Evolutionary conservation across 2,329 filamentous ascomycete genomes (phyloP).

Genomic region (Paraphoma sp.): DNA sequence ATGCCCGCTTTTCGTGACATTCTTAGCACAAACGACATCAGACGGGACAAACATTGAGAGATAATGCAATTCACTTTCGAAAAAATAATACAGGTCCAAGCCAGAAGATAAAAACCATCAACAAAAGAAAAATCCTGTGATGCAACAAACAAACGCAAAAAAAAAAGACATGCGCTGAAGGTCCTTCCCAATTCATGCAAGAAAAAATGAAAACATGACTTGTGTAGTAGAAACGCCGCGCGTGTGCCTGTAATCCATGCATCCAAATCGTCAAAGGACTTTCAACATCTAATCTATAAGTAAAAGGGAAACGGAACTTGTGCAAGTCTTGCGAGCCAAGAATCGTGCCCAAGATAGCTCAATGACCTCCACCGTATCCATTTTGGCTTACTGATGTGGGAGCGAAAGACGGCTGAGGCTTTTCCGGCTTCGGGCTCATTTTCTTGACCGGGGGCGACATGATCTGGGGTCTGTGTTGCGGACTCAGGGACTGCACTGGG

Average conservation of each 20-base stretch:
- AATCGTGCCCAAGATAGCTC: neutral
- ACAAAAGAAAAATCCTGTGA: no score
- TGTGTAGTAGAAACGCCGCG: neutral
- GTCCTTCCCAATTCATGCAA: neutral
- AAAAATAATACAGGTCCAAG: no score
- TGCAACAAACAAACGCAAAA: no score
- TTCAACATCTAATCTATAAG: neutral
- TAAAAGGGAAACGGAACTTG: neutral
- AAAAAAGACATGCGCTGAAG: no score
- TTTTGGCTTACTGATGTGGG: neutral
- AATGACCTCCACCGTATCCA: neutral
- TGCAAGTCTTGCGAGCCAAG: neutral
- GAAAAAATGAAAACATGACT: neutral
- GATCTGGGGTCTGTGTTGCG: conserved; percentile 64
- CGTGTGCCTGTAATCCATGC: neutral
- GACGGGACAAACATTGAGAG: no score
- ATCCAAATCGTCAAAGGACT: neutral
- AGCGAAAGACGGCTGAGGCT: neutral
- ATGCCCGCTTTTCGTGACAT: no score
- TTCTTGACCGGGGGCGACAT: conserved; percentile 68
- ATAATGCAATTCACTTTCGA: no score
- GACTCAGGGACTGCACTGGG: conserved; percentile 64
- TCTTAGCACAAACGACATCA: no score
- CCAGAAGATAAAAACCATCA: no score
- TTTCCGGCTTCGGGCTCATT: conserved; percentile 1